A percentile compares a stretch with the other conserved stretches of the same genome.
Evolutionary conservation across 495 filamentous ascomycete species (phyloP).

Genomic region (Immersiella caudata): DNA sequence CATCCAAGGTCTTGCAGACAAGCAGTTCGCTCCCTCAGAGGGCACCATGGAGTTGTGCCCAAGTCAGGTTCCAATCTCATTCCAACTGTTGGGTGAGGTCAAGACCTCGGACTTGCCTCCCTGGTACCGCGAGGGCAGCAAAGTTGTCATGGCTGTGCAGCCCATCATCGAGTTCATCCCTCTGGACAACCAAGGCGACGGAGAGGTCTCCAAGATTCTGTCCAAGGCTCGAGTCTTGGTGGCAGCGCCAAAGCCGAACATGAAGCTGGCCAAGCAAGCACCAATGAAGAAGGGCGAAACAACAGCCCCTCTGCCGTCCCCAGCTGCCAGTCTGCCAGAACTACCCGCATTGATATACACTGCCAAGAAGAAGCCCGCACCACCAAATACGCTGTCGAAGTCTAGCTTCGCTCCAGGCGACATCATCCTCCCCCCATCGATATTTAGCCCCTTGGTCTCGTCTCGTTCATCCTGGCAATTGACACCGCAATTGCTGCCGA

Average conservation of each 20-base stretch:
- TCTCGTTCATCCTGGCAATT: no score
- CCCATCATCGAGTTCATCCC: conserved; percentile 1
- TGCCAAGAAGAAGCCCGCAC: no score
- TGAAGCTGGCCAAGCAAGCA: no score
- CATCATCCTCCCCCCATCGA: no score
- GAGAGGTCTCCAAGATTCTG: not conserved
- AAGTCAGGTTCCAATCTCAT: not conserved
- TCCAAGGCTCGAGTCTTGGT: not conserved
- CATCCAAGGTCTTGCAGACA: conserved; percentile 5
- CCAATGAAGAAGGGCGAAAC: no score
- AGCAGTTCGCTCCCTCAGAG: not conserved
- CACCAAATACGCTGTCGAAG: no score
- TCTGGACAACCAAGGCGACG: not conserved
- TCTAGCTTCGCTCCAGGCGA: no score
- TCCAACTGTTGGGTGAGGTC: not conserved
- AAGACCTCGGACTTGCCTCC: not conserved
- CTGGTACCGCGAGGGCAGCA: not conserved
- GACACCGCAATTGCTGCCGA: no score
- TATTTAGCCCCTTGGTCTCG: no score
- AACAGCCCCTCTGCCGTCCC: no score
- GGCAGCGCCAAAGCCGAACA: not conserved
- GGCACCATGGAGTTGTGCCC: conserved; percentile 23
- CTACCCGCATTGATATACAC: no score
- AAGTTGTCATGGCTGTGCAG: conserved; percentile 7
- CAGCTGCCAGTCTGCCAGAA: no score